phyloP scores from a whole-genome alignment of 2,329 filamentous ascomycete genomes.

The Exophiala bonariae region DNA sequence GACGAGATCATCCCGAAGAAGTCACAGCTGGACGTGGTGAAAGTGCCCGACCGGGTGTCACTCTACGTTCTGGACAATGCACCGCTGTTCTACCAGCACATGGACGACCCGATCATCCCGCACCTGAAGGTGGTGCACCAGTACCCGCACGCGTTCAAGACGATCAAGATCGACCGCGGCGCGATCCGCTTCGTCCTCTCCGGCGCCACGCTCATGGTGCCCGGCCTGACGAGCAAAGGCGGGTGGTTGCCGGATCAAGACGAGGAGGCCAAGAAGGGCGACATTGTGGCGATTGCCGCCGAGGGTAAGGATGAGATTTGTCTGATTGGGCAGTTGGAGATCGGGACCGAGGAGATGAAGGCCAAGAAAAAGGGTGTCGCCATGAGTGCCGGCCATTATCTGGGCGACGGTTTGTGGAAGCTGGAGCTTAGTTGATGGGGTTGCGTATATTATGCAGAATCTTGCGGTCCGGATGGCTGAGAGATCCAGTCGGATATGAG shows the following conservation, averaged over 20 bases:
- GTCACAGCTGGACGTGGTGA: conserved; percentile 82
- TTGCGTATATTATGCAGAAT: neutral
- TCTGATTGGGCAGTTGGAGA: conserved; percentile 79
- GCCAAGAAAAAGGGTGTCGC: conserved; percentile 91
- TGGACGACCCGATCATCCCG: conserved; percentile 74
- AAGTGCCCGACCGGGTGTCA: conserved; percentile 86
- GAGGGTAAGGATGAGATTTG: conserved; percentile 94
- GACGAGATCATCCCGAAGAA: conserved; percentile 97
- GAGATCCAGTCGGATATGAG: no score
- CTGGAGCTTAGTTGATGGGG: conserved; percentile 55
- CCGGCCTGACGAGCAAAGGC: conserved; percentile 81
- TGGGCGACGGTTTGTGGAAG: conserved; percentile 93
- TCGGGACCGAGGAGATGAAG: conserved; percentile 89
- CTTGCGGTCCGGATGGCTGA: no score
- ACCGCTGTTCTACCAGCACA: conserved; percentile 92
- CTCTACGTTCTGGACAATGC: conserved; percentile 74
- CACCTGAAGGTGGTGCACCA: conserved; percentile 87
- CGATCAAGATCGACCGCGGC: conserved; percentile 86
- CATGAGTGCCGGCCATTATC: conserved; percentile 88
- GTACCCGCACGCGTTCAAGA: conserved; percentile 81
- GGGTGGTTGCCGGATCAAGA: conserved; percentile 73
- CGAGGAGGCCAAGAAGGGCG: conserved; percentile 71
- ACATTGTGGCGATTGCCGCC: conserved; percentile 83
- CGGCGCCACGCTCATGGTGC: conserved; percentile 94
- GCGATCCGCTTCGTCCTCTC: conserved; percentile 95